Conservation (phyloP, 139 green algal species). For the Zygnema cylindricum region DNA sequence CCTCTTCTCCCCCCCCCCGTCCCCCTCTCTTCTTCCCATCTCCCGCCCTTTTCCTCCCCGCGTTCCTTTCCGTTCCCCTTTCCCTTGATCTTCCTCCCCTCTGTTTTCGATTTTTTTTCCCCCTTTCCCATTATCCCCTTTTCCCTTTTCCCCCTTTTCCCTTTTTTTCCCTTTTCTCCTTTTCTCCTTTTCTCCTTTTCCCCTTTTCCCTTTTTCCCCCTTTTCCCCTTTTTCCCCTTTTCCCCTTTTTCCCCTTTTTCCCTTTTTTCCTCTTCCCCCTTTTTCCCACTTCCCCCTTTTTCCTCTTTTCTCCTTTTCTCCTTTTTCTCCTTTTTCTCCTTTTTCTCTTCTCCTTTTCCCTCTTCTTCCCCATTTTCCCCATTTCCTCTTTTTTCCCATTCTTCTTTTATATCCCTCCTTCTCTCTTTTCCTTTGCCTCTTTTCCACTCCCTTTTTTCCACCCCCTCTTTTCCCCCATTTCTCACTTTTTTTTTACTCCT, state of each 20-base stretch:
- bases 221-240: not conserved
- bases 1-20: not conserved
- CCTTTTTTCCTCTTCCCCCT: not conserved
- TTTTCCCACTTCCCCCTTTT: not conserved
- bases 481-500: not conserved
- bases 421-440: too few species aligned
- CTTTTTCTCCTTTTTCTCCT: not conserved
- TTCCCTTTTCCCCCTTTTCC: slow-evolving; percentile 1
- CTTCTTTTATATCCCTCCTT: not conserved
- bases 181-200: too few species aligned
- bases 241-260: not conserved
- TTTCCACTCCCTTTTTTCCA: too few species aligned
- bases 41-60: not conserved
- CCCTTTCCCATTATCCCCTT: not conserved
- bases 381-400: not conserved
- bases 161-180: too few species aligned
- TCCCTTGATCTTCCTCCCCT: not conserved
- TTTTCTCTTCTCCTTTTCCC: not conserved
- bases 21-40: not conserved
- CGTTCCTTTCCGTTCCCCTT: not conserved
- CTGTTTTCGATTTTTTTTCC: not conserved
- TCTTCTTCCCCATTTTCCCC: not conserved
- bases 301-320: not conserved
- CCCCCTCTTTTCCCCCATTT: too few species aligned
- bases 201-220: too few species aligned